Base-by-base conservation (phyloP, 2,329 filamentous ascomycete genomes). In the Colletotrichum somersetense region DNA sequence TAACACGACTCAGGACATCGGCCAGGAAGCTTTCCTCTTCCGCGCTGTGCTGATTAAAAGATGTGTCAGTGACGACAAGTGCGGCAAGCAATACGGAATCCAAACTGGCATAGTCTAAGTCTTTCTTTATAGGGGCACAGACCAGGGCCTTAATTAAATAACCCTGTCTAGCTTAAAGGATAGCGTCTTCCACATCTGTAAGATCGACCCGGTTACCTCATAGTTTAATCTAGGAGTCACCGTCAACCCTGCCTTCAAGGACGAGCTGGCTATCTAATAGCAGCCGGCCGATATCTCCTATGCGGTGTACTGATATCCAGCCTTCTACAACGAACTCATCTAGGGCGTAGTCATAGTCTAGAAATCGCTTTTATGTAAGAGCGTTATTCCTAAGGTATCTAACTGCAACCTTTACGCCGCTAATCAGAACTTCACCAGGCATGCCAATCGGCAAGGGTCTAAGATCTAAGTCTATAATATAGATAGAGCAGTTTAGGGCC, bases 391-490 rank as follows among this genome's bases (percentile, higher is more conserved):
- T 7, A 8, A 55, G 2, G 66, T 85, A 85, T 1, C 82, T 81
- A 38, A 70, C 57, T 10, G 77, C 77, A 26, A 80, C 73, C 6
- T 78, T 75, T 11, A 72, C 75, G 10, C 80, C 79, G 38, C 78
- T 78, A 42, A 81, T 78, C 44, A 75, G 80, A 57, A 81, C 73
- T 74, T 81, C 79, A 8, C 80, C 79, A 18, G 73, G 40, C 42
- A 80, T 71, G 0, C 85, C 85, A 7, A 78, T 58, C 0, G 85
- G 82, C 8, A 84, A 77, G 0, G 81, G 78, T n/a, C 79, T 69
- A 44, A 76, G 70, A 4, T 78, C 67, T 14, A 75, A 69, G 71
- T 85, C 81, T 1, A 87, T 76, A n/a, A 88, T 81, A 72, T 84
- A 86, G 2, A 83, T 74, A 1, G 81, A 77, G 4, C 80, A 79